These are phyloP conservation scores for Annona cherimola DNA, from an alignment of 164 flowering plant species.

Conservation along the genomic window DNA sequence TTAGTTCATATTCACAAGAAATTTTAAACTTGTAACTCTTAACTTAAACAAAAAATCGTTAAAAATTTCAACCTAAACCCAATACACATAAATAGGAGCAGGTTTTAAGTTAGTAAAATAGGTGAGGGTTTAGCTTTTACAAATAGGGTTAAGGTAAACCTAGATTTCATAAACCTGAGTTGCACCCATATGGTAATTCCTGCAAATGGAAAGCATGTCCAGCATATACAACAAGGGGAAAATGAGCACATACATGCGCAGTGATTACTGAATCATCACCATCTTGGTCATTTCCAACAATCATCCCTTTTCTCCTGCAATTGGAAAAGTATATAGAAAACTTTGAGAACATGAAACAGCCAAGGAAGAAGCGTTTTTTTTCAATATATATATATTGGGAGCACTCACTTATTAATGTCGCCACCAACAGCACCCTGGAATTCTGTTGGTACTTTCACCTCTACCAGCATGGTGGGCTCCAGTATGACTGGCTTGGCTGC, in stretches of 20 bases:
- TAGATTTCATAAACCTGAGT: too few species aligned
- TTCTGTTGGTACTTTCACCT: slow-evolving; percentile 88
- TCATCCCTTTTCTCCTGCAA: slow-evolving; percentile 94
- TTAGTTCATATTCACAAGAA: too few species aligned
- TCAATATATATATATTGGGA: neutral
- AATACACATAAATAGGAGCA: too few species aligned
- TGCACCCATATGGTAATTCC: too few species aligned
- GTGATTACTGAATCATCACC: slow-evolving; percentile 85
- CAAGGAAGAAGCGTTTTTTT: neutral
- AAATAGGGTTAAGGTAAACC: too few species aligned
- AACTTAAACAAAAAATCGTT: too few species aligned
- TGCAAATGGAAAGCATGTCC: too few species aligned
- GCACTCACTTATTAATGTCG: slow-evolving; percentile 87
- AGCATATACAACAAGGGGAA: neutral
- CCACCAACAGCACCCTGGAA: slow-evolving; percentile 97
- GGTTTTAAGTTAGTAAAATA: too few species aligned
- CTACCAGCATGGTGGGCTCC: slow-evolving; percentile 96
- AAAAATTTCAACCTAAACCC: too few species aligned
- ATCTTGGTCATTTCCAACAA: slow-evolving; percentile 96
- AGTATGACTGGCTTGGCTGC: slow-evolving; percentile 86
- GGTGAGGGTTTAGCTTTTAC: too few species aligned
- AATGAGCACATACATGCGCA: slow-evolving; percentile 56
- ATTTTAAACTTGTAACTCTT: too few species aligned
- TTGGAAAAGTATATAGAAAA: slow-evolving; percentile 10
- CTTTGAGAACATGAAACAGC: slow-evolving; percentile 5